Evolutionary conservation across 2,329 filamentous ascomycete genomes (phyloP), one percentile per base, ranked within the genome.

Genomic region (Endothia cerciana): DNA sequence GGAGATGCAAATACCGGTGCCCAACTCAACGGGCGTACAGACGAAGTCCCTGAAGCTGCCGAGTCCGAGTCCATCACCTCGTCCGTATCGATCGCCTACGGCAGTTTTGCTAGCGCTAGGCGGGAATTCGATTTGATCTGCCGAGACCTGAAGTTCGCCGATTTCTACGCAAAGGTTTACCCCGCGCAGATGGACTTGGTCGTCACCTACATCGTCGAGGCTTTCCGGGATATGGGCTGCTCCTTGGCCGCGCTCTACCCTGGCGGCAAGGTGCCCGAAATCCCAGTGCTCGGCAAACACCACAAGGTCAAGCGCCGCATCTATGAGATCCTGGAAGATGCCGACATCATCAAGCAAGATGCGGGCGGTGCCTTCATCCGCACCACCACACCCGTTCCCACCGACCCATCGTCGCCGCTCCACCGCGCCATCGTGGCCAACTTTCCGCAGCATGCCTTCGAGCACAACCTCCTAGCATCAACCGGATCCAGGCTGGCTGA

Each of bases 401-500:
- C n/a, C n/a, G 62, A 62, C 1, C 33, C 69, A 10, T 56, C 71
- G 5, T 45, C 53, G 3, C 53, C 57, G 7, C 65, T 79, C n/a
- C 72, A 72, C 36, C 49, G 71, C 2, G 38, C 71, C 6, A 69
- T 79, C 0, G 36, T 77, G 4, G 30, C 59, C 1, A 57, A 70
- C 13, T 75, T 73, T 41, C 78, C 79, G 0, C 66, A 74, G 5
- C 75, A 81, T 65, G 69, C 61, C 1, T 71, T 64, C 6, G 76
- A 76, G 22, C 70, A 74, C 36, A 69, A 73, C 22, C 75, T 82
- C 0, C 65, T 79, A 0, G 60, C 73, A 15, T 71, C 70, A 3
- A 76, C 74, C 0, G 80, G 76, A 0, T 64, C 74, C 0, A 62
- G 70, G 7, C 72, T 83, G 0, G 78, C 79, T 1, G 73, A 76